Evolutionary conservation across 2,329 filamentous ascomycete species (phyloP), one percentile per base, ranked within the genome.

Genomic region (Paramyrothecium roridum): DNA sequence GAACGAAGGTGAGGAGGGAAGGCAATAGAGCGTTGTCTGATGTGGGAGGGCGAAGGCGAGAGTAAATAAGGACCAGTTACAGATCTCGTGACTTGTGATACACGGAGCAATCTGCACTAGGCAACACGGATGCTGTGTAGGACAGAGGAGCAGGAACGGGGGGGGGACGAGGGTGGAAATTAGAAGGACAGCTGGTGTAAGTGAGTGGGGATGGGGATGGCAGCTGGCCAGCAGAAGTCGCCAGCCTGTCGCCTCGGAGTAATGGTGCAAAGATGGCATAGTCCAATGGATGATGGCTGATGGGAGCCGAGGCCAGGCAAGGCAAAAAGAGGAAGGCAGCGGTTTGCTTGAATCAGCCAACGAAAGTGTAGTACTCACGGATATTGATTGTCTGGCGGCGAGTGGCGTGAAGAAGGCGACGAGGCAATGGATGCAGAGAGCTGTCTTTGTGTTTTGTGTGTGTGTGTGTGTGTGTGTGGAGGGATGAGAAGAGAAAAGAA

Each of bases 91-190:
- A 43, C 37, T 19, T 43, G 37, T 43, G 37, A 43, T 13, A 43
- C 37, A 6, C 37, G 37, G 56, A 19, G 37, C 37, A 43, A 43
- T 43, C n/a, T 43, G 37, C 37, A 19, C n/a, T 16, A 43, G 37
- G 37, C 37, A 43, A 43, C 37, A 43, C 37, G 16, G n/a, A 16
- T 43, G 37, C 37, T 13, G 12, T 43, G 37, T 43, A 43, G 37
- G 37, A 43, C 37, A 30, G 26, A 30, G 52, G 23, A 45, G 53
- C 23, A 47, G 53, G 46, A 55, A 43, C 48, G 47, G 30, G 49
- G 23, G 48, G 37, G 37, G 12, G 48, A 46, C 26, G 43, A 17
- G 23, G 43, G 11, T 34, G 48, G 26, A 37, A 37, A 13, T 43
- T 8, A 37, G 33, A 16, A 37, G 33, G 10, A 37, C 33, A 37